These are phyloP conservation scores for Boletellus ananiceps DNA, from an alignment of 768 basidiomycete genomes.

Conservation along the genomic window DNA sequence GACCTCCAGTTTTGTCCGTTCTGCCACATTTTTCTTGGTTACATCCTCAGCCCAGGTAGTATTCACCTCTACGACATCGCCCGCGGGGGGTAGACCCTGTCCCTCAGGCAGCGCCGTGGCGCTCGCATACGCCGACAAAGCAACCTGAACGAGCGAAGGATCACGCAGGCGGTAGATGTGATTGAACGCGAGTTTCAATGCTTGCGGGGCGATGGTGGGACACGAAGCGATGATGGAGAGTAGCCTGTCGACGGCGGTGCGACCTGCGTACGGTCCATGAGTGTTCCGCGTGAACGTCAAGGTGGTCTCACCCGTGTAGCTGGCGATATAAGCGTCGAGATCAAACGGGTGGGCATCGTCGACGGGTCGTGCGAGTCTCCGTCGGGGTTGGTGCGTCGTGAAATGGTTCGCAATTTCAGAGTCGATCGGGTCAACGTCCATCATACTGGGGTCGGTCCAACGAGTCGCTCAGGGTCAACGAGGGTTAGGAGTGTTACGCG, in stretches of 20 bases:
- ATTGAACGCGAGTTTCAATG: slow-evolving; percentile 60
- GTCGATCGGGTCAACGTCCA: slow-evolving; percentile 30
- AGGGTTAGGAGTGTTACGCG: slow-evolving; percentile 1
- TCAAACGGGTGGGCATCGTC: slow-evolving; percentile 87
- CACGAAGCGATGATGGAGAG: slow-evolving; percentile 60
- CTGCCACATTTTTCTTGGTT: slow-evolving; percentile 60
- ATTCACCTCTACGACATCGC: slow-evolving; percentile 53
- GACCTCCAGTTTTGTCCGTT: slow-evolving; percentile 81
- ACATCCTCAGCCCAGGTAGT: slow-evolving; percentile 71
- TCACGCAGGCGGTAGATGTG: slow-evolving; percentile 69
- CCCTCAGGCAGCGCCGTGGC: slow-evolving; percentile 29
- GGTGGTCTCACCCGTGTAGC: slow-evolving; percentile 60
- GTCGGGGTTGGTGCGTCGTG: slow-evolving; percentile 8
- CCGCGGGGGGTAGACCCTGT: slow-evolving; percentile 39
- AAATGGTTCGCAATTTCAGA: slow-evolving; percentile 19
- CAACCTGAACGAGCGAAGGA: slow-evolving; percentile 50
- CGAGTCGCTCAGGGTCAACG: not conserved
- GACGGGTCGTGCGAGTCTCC: slow-evolving; percentile 41
- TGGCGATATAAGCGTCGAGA: slow-evolving; percentile 71
- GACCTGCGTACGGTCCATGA: slow-evolving; percentile 42
- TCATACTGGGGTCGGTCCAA: slow-evolving; percentile 10
- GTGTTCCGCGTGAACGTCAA: not conserved
- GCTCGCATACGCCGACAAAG: slow-evolving; percentile 54
- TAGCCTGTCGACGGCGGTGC: slow-evolving; percentile 70
- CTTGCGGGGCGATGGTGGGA: slow-evolving; percentile 67